Evolutionary conservation across 257 asterid species (phyloP).

Genomic region (Verbascum thapsus): DNA sequence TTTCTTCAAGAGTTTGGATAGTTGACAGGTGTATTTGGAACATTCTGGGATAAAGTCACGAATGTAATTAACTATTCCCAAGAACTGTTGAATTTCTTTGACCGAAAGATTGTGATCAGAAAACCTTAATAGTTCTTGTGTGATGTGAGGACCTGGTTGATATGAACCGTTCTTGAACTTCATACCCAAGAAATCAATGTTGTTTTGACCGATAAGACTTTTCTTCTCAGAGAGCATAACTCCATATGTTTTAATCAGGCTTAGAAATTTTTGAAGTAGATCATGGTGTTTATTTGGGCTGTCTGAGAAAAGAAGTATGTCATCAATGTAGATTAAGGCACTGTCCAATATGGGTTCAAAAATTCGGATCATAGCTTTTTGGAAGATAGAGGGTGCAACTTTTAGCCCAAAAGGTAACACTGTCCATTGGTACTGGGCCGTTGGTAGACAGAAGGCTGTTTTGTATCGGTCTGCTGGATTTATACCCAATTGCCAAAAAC

Average conservation of each 20-base stretch:
- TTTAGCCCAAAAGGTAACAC: not conserved
- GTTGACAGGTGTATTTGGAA: not conserved
- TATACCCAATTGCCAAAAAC: not conserved
- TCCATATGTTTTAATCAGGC: no score
- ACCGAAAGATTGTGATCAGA: not conserved
- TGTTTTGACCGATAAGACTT: not conserved
- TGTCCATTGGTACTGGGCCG: not conserved
- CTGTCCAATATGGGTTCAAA: no score
- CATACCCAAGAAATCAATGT: not conserved
- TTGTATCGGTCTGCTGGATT: not conserved
- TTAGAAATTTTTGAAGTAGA: no score
- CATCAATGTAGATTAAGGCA: no score
- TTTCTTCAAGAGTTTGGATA: not conserved
- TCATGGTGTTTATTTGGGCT: no score
- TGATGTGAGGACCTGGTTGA: not conserved
- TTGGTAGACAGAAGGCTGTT: not conserved
- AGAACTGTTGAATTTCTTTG: not conserved
- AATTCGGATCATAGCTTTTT: no score
- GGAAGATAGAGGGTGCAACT: not conserved
- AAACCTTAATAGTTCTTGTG: not conserved
- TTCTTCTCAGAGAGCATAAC: not conserved
- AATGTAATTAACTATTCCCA: not conserved
- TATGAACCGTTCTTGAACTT: not conserved
- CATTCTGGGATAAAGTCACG: not conserved
- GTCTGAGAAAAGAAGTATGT: no score